These are phyloP conservation scores for Citrullus colocynthis DNA, from an alignment of 306 rosid species.

Conservation along the genomic window DNA sequence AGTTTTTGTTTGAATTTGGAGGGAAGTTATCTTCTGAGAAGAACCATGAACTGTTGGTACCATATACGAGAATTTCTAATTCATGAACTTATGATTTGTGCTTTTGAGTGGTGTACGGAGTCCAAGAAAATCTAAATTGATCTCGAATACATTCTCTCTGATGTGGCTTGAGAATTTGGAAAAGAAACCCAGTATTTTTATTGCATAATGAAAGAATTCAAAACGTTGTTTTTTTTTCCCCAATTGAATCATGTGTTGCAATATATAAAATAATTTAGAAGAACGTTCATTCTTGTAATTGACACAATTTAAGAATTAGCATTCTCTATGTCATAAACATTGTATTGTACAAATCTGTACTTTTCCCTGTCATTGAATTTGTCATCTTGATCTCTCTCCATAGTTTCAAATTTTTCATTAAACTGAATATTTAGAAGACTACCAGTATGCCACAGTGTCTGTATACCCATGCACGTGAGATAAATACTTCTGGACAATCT, in stretches of 20 bases:
- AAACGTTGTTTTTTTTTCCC: neutral
- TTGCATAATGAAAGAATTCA: neutral
- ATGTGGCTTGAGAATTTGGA: neutral
- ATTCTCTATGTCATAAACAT: neutral
- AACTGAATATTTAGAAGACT: no score
- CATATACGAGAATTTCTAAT: neutral
- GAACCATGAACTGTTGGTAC: neutral
- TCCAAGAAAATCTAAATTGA: neutral
- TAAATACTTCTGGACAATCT: neutral
- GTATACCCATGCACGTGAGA: neutral
- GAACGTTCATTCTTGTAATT: neutral
- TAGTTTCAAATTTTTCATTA: neutral
- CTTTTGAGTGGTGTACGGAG: neutral
- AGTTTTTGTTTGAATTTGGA: neutral
- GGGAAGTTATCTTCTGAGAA: neutral
- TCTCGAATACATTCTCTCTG: neutral
- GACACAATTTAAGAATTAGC: neutral
- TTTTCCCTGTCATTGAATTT: neutral
- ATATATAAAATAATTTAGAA: neutral
- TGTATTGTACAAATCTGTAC: neutral
- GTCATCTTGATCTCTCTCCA: neutral
- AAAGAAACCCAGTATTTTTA: neutral
- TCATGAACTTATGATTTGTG: neutral
- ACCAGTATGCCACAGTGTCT: neutral
- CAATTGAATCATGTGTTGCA: neutral